Percentiles rank a stretch among this genome's conserved stretches.
Evolutionary conservation across 345 rosid species (phyloP).

Genomic region (Trapa bicornis): DNA sequence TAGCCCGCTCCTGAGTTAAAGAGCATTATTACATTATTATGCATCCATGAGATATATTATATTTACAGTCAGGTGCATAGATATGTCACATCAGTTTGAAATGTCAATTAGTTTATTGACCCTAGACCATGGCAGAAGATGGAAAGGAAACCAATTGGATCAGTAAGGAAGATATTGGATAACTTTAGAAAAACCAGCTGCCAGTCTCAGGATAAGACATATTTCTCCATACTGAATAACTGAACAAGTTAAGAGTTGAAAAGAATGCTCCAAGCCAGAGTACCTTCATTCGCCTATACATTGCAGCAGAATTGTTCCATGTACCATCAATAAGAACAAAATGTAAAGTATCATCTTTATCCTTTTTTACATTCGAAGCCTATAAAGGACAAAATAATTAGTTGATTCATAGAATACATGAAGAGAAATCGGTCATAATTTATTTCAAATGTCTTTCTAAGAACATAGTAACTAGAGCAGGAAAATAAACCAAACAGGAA

Average conservation of each 20-base stretch:
- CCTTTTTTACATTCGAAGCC: conserved; percentile 30
- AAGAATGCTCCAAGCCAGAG: not conserved
- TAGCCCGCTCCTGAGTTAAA: conserved; percentile 52
- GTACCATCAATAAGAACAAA: conserved; percentile 87
- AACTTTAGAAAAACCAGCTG: not conserved
- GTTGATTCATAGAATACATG: conserved; percentile 11
- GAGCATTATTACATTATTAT: not conserved
- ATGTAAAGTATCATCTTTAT: conserved; percentile 38
- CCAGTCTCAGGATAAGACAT: not conserved
- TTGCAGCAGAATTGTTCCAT: conserved; percentile 95
- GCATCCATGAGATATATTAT: not conserved
- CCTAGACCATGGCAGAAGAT: not conserved
- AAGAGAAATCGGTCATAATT: not conserved
- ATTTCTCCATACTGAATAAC: not conserved
- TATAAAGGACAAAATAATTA: conserved; percentile 5
- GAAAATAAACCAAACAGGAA: not conserved
- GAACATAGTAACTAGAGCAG: not conserved
- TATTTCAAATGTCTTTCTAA: conserved; percentile 1
- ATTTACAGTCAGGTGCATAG: not conserved
- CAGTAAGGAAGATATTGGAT: not conserved
- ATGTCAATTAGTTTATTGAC: not conserved
- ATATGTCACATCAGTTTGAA: not conserved
- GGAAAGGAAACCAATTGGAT: not conserved
- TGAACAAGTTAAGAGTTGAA: not conserved
- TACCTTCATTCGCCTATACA: conserved; percentile 90